Base-by-base conservation (phyloP, 2,329 filamentous ascomycete species). In the Lasiodiplodia hormozganensis region DNA sequence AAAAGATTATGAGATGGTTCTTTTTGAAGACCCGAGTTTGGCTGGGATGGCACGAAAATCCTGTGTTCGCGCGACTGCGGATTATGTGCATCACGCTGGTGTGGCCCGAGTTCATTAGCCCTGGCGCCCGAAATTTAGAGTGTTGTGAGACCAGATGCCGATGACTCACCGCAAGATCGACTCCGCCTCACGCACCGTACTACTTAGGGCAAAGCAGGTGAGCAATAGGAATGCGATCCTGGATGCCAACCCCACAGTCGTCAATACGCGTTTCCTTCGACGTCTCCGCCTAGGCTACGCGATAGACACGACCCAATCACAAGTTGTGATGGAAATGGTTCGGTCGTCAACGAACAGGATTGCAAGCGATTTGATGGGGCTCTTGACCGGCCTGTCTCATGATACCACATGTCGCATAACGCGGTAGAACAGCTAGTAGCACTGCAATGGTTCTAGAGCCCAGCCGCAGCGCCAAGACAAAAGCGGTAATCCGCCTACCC, bases 1-100 rank as follows among this genome's bases (percentile, higher is more conserved):
- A 38, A 34, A 51, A 62, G 43, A 49, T 51, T 18, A 64, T n/a
- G 60, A 36, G 58, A 64, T 25, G 16, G 25, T 62, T 31, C 47
- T 25, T 36, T 18, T 16, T 21, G 43, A 51, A 8, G 54, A 23
- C 2, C 21, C 34, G 54, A 36, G 52, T n/a, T 36, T 25, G 18
- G 8, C 43, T 11, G n/a, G 21, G 43, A 47, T n/a, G 7, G 18
- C 8, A 47, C 40, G 16, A 47, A n/a, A 21, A 5, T 10, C 18
- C 10, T 47, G 43, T 10, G 21, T n/a, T 47, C 10, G 43, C 16
- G 5, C 16, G 49, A 25, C 49, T n/a, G 11, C 8, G 12, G 49
- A 12, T 14, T 16, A 12, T 28, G 11, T 23, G 51, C 43, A 47
- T 47, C n/a, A 47, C 21, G 43, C 14, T n/a, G 43, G 43, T 10